phyloP scores from a whole-genome alignment of 2,329 filamentous ascomycete species.

The Ophiostoma tasmaniense region DNA sequence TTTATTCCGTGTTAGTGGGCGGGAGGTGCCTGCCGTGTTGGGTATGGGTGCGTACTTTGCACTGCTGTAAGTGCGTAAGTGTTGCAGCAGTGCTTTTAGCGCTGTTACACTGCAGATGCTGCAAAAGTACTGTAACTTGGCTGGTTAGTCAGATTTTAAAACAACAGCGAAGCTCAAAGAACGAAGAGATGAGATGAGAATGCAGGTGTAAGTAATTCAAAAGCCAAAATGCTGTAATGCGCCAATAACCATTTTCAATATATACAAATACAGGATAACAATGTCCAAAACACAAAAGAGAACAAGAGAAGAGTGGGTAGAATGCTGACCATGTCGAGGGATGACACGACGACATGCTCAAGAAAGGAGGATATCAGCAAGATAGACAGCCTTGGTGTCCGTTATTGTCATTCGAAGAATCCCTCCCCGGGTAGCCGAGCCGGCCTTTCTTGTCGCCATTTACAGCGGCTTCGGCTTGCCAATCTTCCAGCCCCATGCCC shows the following conservation, averaged over 20 bases:
- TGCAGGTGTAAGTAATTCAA: background rate
- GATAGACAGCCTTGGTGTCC: background rate
- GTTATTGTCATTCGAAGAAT: too few species aligned
- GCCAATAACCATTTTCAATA: background rate
- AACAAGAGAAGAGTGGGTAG: background rate
- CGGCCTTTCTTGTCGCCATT: background rate
- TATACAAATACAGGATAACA: background rate
- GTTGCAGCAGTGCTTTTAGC: background rate
- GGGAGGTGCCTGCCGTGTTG: background rate
- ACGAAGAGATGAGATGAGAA: background rate
- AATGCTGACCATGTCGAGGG: background rate
- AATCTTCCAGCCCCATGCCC: constrained; percentile 90
- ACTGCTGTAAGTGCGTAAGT: background rate
- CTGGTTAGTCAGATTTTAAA: background rate
- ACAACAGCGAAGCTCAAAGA: background rate
- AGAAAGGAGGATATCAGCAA: background rate
- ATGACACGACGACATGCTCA: background rate
- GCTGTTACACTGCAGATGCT: background rate
- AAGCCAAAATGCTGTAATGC: background rate
- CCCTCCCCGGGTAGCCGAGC: too few species aligned
- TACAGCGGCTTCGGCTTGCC: constrained; percentile 51
- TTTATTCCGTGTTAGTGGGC: background rate
- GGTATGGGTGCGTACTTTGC: background rate
- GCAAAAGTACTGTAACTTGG: background rate
- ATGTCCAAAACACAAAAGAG: background rate